These are phyloP conservation scores for Clonostachys byssicola DNA, from an alignment of 2,329 filamentous ascomycete species.

Conservation along the genomic window DNA sequence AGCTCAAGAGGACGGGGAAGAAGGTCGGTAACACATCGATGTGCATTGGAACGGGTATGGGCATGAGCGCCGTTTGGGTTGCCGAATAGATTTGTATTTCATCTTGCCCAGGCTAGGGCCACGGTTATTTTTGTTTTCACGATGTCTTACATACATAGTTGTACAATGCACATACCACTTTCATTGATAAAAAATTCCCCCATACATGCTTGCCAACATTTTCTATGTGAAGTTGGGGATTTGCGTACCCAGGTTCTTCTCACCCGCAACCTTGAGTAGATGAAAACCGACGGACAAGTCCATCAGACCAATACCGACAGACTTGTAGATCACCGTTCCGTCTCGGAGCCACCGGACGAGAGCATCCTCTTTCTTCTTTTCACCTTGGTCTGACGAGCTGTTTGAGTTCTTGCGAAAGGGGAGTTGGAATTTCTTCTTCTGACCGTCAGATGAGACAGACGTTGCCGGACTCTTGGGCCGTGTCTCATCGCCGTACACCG, in stretches of 20 bases:
- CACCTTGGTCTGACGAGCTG: not conserved
- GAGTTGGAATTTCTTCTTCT: conserved; percentile 23
- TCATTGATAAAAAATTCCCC: not conserved
- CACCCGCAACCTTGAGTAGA: conserved; percentile 49
- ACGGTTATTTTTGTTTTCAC: not conserved
- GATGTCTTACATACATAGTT: too few relatives aligned
- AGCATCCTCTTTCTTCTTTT: conserved; percentile 37
- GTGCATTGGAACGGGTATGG: conserved; percentile 97
- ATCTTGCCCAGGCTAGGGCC: not conserved
- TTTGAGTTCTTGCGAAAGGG: conserved; percentile 19
- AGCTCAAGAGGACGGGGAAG: conserved; percentile 79
- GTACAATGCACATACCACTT: not conserved
- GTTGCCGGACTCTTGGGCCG: conserved; percentile 22
- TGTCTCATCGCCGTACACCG: conserved; percentile 22
- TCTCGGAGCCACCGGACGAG: conserved; percentile 52
- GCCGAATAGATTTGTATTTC: conserved; percentile 60
- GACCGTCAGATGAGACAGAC: conserved; percentile 17
- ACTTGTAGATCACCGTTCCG: conserved; percentile 67
- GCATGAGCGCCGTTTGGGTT: conserved; percentile 95
- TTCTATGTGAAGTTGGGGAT: conserved; percentile 43
- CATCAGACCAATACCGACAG: conserved; percentile 63
- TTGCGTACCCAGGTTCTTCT: conserved; percentile 48
- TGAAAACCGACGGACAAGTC: conserved; percentile 59
- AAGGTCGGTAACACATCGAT: conserved; percentile 91
- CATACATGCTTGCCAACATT: not conserved